Evolutionary conservation across 208 protist genomes (phyloP), one percentile per base, ranked within the genome.

Genomic region (Crithidia bombi): DNA sequence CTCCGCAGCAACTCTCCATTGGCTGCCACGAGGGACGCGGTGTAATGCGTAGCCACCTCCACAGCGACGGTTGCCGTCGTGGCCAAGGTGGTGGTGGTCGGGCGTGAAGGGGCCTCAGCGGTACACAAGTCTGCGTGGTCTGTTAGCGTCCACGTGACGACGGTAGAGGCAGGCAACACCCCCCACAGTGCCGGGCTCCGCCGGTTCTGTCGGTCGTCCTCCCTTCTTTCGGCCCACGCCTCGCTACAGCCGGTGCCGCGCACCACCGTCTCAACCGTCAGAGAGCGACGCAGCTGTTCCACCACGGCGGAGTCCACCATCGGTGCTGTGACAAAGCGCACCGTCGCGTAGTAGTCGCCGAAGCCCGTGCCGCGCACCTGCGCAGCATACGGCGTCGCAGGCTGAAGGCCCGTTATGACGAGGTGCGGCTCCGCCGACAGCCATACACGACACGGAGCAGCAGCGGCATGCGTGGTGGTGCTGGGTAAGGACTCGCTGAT

Each of bases 1-100:
- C 43, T 51, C 7, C 55, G 65, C 51, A 70, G 65, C 43, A 70
- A 41, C 30, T 70, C 65, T 0, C 65, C 54, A 1, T 11, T 63
- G 1, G 65, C 51, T 1, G 54, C 41, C 19, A 70, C 54, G 26
- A 70, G 35, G 3, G 49, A 44, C 7, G 41, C 54, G 12, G 65
- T 63, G 65, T 70, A 62, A 41, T 70, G 65, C 21, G 65, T 70
- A 3, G 25, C 65, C 41, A 70, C 52, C 54, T 59, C 54, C 1
- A 59, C 51, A 0, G 30, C 51, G n/a, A 5, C 25, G 3, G 5
- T 38, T 17, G 5, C 17, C 21, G 43, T 19, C 21, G 43, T 47
- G 5, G 17, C 15, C 21, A 19, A 5, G 7, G 14, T 19, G 12
- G 7, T 9, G 5, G 43, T 47, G 5, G 43, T 10, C 4, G 5